Percentiles rank a stretch among this genome's conserved stretches.
phyloP scores from a whole-genome alignment of 169 alveolate genomes.

The Plasmodium cynomolgi region DNA sequence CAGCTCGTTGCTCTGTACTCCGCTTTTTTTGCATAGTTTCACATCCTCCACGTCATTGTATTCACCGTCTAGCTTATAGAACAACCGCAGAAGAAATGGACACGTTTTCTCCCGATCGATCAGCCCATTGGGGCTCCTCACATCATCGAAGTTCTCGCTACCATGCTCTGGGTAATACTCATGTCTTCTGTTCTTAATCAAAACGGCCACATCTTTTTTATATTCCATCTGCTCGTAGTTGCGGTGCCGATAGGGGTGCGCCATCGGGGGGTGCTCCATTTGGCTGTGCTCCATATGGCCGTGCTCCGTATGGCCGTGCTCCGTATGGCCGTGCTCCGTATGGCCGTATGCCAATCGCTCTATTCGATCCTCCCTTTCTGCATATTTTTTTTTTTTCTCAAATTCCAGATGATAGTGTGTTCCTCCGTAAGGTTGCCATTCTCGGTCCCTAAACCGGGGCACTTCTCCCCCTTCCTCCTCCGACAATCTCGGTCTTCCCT shows the following conservation, averaged over 20 bases:
- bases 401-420: neutral
- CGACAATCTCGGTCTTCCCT: neutral
- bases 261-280: no score
- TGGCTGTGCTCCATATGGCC: no score
- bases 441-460: neutral
- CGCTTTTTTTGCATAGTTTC: neutral
- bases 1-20: conserved; percentile 26
- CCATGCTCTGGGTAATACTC: neutral
- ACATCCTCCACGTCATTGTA: conserved; percentile 34
- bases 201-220: neutral
- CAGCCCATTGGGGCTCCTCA: conserved; percentile 4
- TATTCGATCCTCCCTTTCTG: neutral
- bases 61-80: conserved; percentile 37
- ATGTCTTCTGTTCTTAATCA: neutral
- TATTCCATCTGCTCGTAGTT: neutral
- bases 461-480: neutral
- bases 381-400: neutral
- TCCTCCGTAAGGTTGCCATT: neutral
- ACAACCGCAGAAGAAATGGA: conserved; percentile 61
- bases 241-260: neutral
- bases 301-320: no score
- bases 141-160: neutral
- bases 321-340: neutral
- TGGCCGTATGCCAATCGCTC: neutral
- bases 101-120: conserved; percentile 60